These are phyloP conservation scores for Aspergillus carbonarius DNA, from an alignment of 2,329 filamentous ascomycete genomes.

Conservation along the genomic window DNA sequence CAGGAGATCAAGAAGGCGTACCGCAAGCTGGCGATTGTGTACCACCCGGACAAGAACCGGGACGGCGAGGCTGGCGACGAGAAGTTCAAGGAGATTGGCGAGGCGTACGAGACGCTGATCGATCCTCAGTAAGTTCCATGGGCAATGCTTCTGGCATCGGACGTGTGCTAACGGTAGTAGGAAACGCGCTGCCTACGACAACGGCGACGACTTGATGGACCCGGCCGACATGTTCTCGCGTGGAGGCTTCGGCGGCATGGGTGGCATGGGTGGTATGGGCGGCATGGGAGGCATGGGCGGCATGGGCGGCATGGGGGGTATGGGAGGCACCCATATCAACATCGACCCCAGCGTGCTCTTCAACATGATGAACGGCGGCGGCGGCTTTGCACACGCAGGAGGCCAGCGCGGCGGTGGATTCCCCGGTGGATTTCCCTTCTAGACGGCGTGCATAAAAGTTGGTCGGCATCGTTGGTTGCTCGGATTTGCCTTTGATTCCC, in stretches of 20 bases:
- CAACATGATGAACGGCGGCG: constrained; percentile 74
- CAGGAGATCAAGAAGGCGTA: constrained; percentile 94
- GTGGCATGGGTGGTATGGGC: constrained; percentile 59
- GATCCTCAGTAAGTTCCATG: constrained; percentile 74
- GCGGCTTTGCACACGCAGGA: constrained; percentile 52
- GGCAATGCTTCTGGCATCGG: not conserved
- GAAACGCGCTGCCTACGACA: constrained; percentile 88
- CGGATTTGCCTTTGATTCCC: not conserved
- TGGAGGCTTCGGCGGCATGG: constrained; percentile 51
- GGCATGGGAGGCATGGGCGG: constrained; percentile 46
- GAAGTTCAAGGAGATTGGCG: constrained; percentile 95
- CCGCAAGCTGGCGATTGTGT: constrained; percentile 86
- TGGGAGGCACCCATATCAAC: constrained; percentile 46
- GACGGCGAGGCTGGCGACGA: constrained; percentile 75
- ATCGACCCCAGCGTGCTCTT: constrained; percentile 78
- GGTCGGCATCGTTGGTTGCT: not conserved
- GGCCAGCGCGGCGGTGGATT: constrained; percentile 52
- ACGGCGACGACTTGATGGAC: constrained; percentile 86
- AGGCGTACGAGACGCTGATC: constrained; percentile 93
- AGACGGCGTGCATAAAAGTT: constrained; percentile 21
- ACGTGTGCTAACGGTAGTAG: constrained; percentile 43
- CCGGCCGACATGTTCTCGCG: constrained; percentile 80
- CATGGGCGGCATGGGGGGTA: constrained; percentile 55
- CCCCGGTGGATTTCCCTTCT: constrained; percentile 60
- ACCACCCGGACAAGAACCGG: constrained; percentile 97